Evolutionary conservation across 345 rosid genomes (phyloP).

Genomic region (Brassica cretica): DNA sequence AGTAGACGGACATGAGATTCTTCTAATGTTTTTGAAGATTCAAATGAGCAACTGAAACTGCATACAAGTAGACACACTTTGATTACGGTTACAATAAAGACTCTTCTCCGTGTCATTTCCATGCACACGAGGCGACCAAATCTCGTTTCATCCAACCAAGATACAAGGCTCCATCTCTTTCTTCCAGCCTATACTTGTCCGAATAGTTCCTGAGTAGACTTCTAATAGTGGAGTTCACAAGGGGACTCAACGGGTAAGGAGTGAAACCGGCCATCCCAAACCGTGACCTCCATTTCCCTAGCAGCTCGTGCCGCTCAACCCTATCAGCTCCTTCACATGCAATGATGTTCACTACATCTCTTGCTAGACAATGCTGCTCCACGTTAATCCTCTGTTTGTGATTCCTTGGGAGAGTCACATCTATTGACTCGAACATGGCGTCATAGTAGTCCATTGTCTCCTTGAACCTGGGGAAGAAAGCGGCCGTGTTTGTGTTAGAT

Average conservation of each 20-base stretch:
- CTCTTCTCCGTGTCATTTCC: constrained; percentile 50
- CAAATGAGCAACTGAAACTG: constrained; percentile 23
- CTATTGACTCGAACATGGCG: constrained; percentile 93
- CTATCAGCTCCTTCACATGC: constrained; percentile 92
- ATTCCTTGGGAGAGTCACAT: constrained; percentile 69
- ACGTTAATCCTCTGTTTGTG: constrained; percentile 83
- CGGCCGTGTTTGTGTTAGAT: constrained; percentile 89
- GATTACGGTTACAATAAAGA: constrained; percentile 10
- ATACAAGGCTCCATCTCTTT: constrained; percentile 76
- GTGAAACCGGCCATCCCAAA: constrained; percentile 84
- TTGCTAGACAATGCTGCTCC: constrained; percentile 94
- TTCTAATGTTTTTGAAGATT: constrained; percentile 18
- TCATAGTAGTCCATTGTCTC: constrained; percentile 76
- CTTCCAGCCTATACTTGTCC: constrained; percentile 70
- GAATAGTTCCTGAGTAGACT: constrained; percentile 65
- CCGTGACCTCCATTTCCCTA: constrained; percentile 84
- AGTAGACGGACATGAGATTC: not conserved
- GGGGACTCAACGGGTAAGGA: constrained; percentile 73
- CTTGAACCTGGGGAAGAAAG: constrained; percentile 79
- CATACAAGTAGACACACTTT: constrained; percentile 22
- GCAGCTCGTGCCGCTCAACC: constrained; percentile 82
- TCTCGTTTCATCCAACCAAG: constrained; percentile 93
- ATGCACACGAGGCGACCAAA: constrained; percentile 93
- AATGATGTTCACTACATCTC: constrained; percentile 84
- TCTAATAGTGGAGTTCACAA: constrained; percentile 77